Evolutionary conservation across 768 basidiomycete genomes (phyloP), one percentile per base, ranked within the genome.

Genomic region (Agaricus blazei): DNA sequence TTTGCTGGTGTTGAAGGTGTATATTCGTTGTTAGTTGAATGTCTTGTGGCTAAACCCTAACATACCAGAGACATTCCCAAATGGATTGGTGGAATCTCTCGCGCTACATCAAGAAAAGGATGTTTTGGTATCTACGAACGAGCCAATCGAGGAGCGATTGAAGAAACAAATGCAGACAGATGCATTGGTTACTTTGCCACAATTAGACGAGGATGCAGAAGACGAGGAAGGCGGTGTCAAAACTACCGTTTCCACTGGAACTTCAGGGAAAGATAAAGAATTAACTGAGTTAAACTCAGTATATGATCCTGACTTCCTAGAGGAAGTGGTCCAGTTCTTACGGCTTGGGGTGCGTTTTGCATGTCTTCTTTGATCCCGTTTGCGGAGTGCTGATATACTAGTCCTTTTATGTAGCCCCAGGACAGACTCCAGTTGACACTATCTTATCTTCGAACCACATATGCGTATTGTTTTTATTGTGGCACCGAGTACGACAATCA

Each of bases 391-490:
- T 51, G 41, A 48, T 14, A 31, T 14, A 31, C 48, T 29, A 28
- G 46, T 50, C 56, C 58, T 43, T 7, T 8, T 34, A 3, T 34
- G 49, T 63, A 94, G 92, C 82, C 88, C 58, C 77, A 78, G 59
- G 84, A 88, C 68, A 79, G 89, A 31, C 75, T 93, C 36, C 69
- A 75, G 38, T 71, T 86, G 45, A 81, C 91, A 15, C 73, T 93
- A 26, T 70, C 80, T 4, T 91, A 94, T 67, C 78, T 94, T 48
- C 86, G 92, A 26, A 75, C 80, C 38, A 77, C 74, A 58, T 82
- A 92, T 67, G 65, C 75, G 4, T 93, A 93, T 65, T 93, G 92
- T 65, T 93, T 92, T 68, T 93, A 90, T 88, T 94, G 92, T 65
- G 92, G 92, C 11, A 79, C 86, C 11, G 78, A 83, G 61, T 94